Evolutionary conservation across 306 rosid species (phyloP).

Genomic region (Prunus mume): DNA sequence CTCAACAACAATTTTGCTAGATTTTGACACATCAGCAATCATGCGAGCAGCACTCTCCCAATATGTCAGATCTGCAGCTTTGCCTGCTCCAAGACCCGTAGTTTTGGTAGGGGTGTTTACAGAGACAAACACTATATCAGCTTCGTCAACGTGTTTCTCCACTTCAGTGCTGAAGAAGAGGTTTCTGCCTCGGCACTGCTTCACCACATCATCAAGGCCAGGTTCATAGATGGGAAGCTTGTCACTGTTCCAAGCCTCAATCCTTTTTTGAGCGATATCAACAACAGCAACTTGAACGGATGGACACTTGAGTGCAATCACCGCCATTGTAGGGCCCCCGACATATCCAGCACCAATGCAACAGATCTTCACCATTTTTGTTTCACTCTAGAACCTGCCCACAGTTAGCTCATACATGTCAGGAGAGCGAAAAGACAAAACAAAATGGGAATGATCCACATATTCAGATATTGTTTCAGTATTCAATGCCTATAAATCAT

Average conservation of each 20-base stretch:
- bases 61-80: constrained; percentile 89
- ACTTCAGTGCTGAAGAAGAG: constrained; percentile 96
- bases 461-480: neutral
- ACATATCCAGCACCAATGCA: constrained; percentile 99
- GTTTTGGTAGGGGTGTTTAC: constrained; percentile 95
- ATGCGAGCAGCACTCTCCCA: constrained; percentile 99
- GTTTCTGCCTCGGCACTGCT: constrained; percentile 83
- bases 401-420: constrained; percentile 28
- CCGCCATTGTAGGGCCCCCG: constrained; percentile 99
- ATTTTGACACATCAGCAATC: constrained; percentile 90
- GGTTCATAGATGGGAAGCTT: constrained; percentile 97
- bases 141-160: constrained; percentile 76
- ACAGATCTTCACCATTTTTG: constrained; percentile 96
- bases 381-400: constrained; percentile 38
- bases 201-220: constrained; percentile 77
- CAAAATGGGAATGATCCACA: constrained; percentile 7
- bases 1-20: constrained; percentile 91
- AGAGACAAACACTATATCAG: constrained; percentile 92
- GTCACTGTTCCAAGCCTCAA: constrained; percentile 93
- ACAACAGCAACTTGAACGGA: constrained; percentile 83
- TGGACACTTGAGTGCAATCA: constrained; percentile 94
- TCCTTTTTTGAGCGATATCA: constrained; percentile 74
- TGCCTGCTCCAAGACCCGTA: constrained; percentile 88
- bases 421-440: constrained; percentile 8
- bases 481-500: neutral